Percentiles rank a stretch among this genome's conserved stretches.
Conservation (phyloP, 2,329 filamentous ascomycete species). For the Aspergillus tubingensis region DNA sequence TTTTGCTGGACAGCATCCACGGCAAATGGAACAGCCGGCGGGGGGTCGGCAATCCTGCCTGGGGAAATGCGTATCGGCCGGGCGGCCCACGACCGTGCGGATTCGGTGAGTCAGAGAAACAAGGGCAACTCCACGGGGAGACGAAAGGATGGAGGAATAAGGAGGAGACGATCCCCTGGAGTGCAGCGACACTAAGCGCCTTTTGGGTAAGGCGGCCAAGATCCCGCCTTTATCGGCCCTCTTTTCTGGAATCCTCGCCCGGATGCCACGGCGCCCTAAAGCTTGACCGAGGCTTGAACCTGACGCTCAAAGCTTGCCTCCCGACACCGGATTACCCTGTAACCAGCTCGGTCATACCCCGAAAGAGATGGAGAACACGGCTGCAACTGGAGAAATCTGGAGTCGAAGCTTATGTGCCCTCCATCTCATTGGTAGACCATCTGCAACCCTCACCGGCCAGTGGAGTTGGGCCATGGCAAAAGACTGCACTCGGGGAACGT, state of each 20-base stretch:
- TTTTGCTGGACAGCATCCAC: neutral
- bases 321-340: neutral
- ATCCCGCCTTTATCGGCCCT: neutral
- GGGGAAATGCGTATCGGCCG: neutral
- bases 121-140: neutral
- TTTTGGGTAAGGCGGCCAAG: neutral
- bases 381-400: conserved; percentile 7
- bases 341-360: neutral
- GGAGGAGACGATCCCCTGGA: neutral
- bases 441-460: neutral
- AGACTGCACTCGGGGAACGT: neutral
- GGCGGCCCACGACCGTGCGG: neutral
- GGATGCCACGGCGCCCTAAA: neutral
- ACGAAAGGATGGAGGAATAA: neutral
- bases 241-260: neutral
- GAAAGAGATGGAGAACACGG: neutral
- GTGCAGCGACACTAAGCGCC: neutral
- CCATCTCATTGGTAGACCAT: neutral
- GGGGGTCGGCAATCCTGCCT: conserved; percentile 5
- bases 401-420: neutral
- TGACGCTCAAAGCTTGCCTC: neutral
- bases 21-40: neutral
- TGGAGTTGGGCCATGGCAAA: neutral
- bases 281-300: conserved; percentile 9
- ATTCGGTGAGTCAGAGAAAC: neutral